Conservation (phyloP, 2,329 filamentous ascomycete species). For the Ramularia collo-cygni region DNA sequence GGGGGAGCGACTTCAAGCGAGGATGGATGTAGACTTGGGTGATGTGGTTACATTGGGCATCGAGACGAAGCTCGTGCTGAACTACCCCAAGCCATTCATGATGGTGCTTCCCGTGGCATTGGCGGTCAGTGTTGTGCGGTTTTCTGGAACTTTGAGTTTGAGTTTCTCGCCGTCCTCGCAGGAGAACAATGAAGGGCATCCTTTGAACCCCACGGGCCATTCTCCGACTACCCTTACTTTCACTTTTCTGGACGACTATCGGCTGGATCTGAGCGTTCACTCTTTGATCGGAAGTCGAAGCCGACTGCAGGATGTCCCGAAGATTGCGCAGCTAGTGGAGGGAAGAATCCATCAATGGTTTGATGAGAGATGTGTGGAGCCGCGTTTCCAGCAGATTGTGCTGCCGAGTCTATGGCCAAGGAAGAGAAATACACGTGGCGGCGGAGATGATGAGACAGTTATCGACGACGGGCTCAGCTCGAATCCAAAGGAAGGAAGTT, state of each 20-base stretch:
- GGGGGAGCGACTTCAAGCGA: constrained; percentile 74
- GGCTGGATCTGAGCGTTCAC: constrained; percentile 73
- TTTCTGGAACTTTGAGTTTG: constrained; percentile 88
- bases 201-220: constrained; percentile 36
- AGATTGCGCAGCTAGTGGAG: constrained; percentile 80
- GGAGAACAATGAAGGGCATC: constrained; percentile 31
- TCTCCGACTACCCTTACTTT: constrained; percentile 77
- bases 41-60: constrained; percentile 93
- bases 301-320: constrained; percentile 75
- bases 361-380: constrained; percentile 78
- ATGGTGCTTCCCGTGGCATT: constrained; percentile 88
- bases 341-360: constrained; percentile 77
- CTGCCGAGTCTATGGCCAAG: constrained; percentile 76
- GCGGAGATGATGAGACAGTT: constrained; percentile 50
- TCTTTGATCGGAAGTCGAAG: constrained; percentile 75
- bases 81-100: constrained; percentile 84
- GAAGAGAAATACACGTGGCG: constrained; percentile 74
- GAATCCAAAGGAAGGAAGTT: constrained; percentile 12
- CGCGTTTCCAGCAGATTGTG: constrained; percentile 79
- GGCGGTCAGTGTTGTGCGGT: constrained; percentile 84
- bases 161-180: constrained; percentile 70
- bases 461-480: constrained; percentile 26
- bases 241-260: constrained; percentile 84
- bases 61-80: constrained; percentile 88
- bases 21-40: constrained; percentile 94